phyloP scores from a whole-genome alignment of 1,139 yeast genomes.

The Geotrichum citri-aurantii region DNA sequence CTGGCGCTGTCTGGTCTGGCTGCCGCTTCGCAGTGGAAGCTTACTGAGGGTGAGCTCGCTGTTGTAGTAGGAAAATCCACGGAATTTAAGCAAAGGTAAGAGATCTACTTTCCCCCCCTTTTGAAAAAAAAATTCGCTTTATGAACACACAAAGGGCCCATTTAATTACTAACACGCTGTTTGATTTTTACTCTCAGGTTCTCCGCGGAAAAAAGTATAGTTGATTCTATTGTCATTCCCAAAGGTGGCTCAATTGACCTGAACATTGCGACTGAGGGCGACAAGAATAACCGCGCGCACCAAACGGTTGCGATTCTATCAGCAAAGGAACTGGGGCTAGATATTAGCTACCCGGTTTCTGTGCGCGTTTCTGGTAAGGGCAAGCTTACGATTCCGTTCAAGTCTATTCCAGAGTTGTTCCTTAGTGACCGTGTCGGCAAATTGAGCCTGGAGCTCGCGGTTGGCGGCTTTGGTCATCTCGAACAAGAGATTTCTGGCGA shows the following conservation, averaged over 20 bases:
- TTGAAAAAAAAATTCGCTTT: neutral
- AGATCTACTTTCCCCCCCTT: neutral
- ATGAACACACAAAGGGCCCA: too few species aligned
- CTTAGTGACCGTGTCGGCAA: conserved; percentile 13
- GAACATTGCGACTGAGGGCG: conserved; percentile 24
- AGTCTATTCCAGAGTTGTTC: conserved; percentile 29
- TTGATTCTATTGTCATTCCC: conserved; percentile 15
- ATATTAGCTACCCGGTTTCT: conserved; percentile 26
- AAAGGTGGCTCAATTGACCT: conserved; percentile 22
- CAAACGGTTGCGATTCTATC: conserved; percentile 28
- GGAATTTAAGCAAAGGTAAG: conserved; percentile 9
- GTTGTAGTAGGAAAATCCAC: conserved; percentile 28
- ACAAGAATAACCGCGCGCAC: conserved; percentile 25
- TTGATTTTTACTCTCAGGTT: neutral
- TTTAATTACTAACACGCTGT: too few species aligned
- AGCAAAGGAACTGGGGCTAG: conserved; percentile 26
- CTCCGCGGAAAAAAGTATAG: conserved; percentile 11
- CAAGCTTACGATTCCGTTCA: conserved; percentile 29
- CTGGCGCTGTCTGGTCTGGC: conserved; percentile 2
- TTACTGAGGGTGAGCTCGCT: conserved; percentile 30
- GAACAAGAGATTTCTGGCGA: conserved; percentile 7
- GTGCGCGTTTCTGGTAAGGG: conserved; percentile 29
- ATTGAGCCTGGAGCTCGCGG: conserved; percentile 15
- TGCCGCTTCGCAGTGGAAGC: conserved; percentile 22
- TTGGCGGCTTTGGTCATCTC: conserved; percentile 14